Evolutionary conservation across 306 rosid species (phyloP), one percentile per base, ranked within the genome.

Genomic region (Vicia faba): DNA sequence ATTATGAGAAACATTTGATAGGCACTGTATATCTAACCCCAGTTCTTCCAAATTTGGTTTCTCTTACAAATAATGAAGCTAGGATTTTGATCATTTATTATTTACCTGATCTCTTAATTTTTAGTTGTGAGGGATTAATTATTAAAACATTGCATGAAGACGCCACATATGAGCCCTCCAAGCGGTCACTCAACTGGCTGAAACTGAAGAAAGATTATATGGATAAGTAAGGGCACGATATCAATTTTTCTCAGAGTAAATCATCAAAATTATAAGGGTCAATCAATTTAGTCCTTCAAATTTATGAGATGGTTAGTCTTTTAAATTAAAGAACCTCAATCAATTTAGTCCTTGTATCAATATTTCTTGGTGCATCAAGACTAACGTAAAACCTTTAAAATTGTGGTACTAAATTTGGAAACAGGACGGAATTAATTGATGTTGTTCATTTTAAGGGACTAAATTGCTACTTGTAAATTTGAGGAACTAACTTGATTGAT

Each of bases 111-210:
- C 77, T 78, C 75, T 73, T 78, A 55, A 54, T 71, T 58, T 83
- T 72, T 81, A 92, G 98, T 64, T 84, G 89, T 71, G 98, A 92
- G 80, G 99, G 99, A 61, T 81, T 90, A 61, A 93, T 93, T 45
- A 86, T 88, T 68, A 93, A 93, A 79, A 90, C 99, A 45, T 64
- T 93, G 73, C 41, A 77, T 61, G 86, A 83, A 72, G 99, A 93
- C 66, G 88, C 99, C 56, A 88, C 99, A 4, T 93, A 93, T 53
- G 99, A 93, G 81, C 97, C 99, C 76, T 80, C 96, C 78, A 90
- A 72, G 80, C 75, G 97, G 48, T 93, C 99, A 7, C 89, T 61
- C 61, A 93, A 93, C 75, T 93, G 98, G 96, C 82, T 92, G 79
- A 92, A 92, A 71, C 75, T 92, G 84, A 92, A 92, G 91, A 92